Percentiles rank a stretch among this genome's conserved stretches.
These are phyloP conservation scores for Iberis amara DNA, from an alignment of 441 rosid genomes.

Conservation along the genomic window DNA sequence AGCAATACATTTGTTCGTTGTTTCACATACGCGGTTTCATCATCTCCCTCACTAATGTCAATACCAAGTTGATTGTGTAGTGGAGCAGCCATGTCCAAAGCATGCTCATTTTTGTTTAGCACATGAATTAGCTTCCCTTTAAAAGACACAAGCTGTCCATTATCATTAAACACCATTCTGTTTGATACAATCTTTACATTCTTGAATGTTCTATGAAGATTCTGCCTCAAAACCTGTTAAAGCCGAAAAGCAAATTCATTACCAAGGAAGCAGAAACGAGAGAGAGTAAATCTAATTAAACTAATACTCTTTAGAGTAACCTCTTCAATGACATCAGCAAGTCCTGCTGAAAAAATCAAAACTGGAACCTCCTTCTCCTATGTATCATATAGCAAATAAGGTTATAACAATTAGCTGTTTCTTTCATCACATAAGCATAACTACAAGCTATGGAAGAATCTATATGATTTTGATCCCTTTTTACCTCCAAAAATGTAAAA, in stretches of 20 bases:
- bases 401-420: not conserved
- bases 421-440: not conserved
- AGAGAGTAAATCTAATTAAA: not conserved
- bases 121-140: constrained; percentile 80
- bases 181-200: constrained; percentile 76
- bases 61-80: constrained; percentile 52
- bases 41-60: constrained; percentile 30
- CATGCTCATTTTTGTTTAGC: constrained; percentile 81
- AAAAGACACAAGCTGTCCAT: constrained; percentile 59
- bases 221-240: constrained; percentile 71
- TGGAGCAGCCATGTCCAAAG: constrained; percentile 84
- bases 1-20: constrained; percentile 74
- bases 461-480: constrained; percentile 1
- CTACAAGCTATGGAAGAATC: too few species aligned
- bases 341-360: constrained; percentile 84
- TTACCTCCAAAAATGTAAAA: constrained; percentile 73
- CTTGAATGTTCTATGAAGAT: constrained; percentile 57
- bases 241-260: constrained; percentile 1
- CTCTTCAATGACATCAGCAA: constrained; percentile 92
- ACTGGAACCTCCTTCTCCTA: constrained; percentile 73
- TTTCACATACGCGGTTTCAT: constrained; percentile 44
- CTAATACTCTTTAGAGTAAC: constrained; percentile 33
- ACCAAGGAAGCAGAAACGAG: not conserved
- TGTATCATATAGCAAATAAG: constrained; percentile 24
- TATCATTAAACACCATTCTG: constrained; percentile 56